phyloP scores from a whole-genome alignment of 768 basidiomycete species.

The Leccinum boreale region DNA sequence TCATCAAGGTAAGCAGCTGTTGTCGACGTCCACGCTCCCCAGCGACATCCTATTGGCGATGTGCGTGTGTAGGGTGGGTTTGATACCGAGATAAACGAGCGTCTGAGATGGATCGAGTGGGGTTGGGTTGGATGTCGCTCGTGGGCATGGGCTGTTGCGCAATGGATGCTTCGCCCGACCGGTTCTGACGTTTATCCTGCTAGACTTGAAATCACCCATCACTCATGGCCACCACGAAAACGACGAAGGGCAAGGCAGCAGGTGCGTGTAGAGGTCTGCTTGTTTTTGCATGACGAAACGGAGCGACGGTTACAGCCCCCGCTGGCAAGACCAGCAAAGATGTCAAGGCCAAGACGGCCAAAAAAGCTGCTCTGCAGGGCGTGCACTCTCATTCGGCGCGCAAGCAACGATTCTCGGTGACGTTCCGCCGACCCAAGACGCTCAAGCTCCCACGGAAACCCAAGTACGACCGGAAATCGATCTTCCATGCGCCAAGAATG shows the following conservation, averaged over 20 bases:
- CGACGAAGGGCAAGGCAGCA: slow-evolving; percentile 59
- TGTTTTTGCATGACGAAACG: slow-evolving; percentile 21
- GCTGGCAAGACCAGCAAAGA: slow-evolving; percentile 39
- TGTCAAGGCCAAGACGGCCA: slow-evolving; percentile 87
- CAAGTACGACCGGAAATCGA: slow-evolving; percentile 92
- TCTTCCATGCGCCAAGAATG: slow-evolving; percentile 91
- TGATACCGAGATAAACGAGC: not conserved
- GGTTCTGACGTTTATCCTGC: slow-evolving; percentile 5
- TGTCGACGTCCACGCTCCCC: not conserved
- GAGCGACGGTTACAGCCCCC: not conserved
- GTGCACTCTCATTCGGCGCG: slow-evolving; percentile 69
- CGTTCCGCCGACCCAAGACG: slow-evolving; percentile 97
- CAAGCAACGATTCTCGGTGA: slow-evolving; percentile 81
- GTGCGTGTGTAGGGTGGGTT: not conserved
- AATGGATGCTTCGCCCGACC: not conserved
- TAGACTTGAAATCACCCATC: slow-evolving; percentile 11
- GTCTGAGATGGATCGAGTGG: slow-evolving; percentile 20
- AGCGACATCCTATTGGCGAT: not conserved
- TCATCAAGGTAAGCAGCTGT: slow-evolving; percentile 26
- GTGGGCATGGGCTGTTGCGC: not conserved
- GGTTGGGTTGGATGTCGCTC: slow-evolving; percentile 18
- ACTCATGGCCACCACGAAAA: slow-evolving; percentile 67
- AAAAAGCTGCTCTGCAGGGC: slow-evolving; percentile 94
- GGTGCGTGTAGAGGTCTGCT: slow-evolving; percentile 32
- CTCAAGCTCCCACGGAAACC: slow-evolving; percentile 79